A percentile compares a stretch with the other conserved stretches of the same genome.
Evolutionary conservation across 768 basidiomycete species (phyloP).

Genomic region (Fomitopsis serialis): DNA sequence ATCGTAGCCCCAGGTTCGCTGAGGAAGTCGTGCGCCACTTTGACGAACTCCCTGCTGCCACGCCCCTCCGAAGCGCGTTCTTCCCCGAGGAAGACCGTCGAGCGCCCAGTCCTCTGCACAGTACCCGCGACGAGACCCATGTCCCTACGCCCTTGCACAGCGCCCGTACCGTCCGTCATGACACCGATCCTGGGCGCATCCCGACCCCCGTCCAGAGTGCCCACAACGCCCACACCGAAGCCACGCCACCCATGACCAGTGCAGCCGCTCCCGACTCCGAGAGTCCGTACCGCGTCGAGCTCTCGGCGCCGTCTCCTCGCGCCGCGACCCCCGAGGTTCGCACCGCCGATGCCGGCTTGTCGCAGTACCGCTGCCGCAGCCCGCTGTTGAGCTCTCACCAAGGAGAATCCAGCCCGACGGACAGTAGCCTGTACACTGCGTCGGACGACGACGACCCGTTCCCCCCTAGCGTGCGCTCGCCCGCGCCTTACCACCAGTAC

Average conservation of each 20-base stretch:
- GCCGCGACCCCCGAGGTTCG: background rate
- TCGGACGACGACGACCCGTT: background rate
- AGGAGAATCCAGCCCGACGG: background rate
- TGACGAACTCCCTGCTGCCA: background rate
- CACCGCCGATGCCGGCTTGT: background rate
- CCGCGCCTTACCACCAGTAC: background rate
- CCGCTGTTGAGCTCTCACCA: background rate
- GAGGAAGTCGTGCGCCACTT: background rate
- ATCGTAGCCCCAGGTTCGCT: background rate
- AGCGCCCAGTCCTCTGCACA: background rate
- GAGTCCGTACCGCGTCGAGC: background rate
- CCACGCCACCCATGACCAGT: background rate
- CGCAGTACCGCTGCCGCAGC: background rate
- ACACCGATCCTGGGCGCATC: background rate
- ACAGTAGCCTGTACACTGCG: conserved; percentile 2
- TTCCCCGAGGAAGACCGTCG: background rate
- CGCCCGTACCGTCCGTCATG: background rate
- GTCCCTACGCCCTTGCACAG: background rate
- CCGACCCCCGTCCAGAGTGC: background rate
- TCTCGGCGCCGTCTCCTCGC: background rate
- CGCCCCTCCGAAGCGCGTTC: background rate
- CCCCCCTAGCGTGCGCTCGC: conserved; percentile 1
- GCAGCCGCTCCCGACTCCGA: background rate
- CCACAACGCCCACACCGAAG: background rate
- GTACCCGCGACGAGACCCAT: background rate